Conservation (phyloP, 768 basidiomycete genomes). For the Kwoniella dejecticola region DNA sequence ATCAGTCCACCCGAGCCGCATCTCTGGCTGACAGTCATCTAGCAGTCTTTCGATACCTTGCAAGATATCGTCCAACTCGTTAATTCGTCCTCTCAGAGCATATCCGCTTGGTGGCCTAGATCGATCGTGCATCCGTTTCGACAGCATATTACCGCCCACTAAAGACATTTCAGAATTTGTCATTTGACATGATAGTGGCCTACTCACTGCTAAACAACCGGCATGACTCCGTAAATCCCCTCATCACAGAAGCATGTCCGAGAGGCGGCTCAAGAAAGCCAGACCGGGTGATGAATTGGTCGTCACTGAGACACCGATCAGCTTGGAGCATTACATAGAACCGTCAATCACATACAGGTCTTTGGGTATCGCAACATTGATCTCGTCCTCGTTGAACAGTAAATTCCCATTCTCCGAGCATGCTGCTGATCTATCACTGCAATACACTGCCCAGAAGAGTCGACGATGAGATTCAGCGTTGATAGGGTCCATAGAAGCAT, state of each 20-base stretch:
- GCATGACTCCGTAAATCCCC: slow-evolving; percentile 1
- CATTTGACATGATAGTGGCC: background rate
- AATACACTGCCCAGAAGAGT: slow-evolving; percentile 4
- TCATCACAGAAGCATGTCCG: slow-evolving; percentile 6
- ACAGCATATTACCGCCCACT: slow-evolving; percentile 10
- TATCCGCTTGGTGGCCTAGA: slow-evolving; percentile 1
- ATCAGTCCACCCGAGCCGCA: background rate
- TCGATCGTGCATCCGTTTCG: slow-evolving; percentile 8
- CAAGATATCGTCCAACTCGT: slow-evolving; percentile 2
- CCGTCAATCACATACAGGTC: background rate
- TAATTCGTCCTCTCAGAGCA: slow-evolving; percentile 3
- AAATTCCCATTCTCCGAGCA: slow-evolving; percentile 9
- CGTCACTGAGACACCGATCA: background rate
- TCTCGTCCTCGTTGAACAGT: slow-evolving; percentile 7
- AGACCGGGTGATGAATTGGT: slow-evolving; percentile 4
- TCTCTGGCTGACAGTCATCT: slow-evolving; percentile 6
- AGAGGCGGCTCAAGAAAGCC: background rate
- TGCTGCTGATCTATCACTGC: slow-evolving; percentile 10
- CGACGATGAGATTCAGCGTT: background rate
- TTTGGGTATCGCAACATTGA: slow-evolving; percentile 9
- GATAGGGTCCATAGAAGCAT: slow-evolving; percentile 5
- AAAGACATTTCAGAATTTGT: background rate
- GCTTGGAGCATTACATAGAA: background rate
- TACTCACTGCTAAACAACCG: slow-evolving; percentile 7
- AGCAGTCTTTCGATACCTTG: background rate